Evolutionary conservation across 768 basidiomycete species (phyloP).

Genomic region (Kwoniella heveanensis): DNA sequence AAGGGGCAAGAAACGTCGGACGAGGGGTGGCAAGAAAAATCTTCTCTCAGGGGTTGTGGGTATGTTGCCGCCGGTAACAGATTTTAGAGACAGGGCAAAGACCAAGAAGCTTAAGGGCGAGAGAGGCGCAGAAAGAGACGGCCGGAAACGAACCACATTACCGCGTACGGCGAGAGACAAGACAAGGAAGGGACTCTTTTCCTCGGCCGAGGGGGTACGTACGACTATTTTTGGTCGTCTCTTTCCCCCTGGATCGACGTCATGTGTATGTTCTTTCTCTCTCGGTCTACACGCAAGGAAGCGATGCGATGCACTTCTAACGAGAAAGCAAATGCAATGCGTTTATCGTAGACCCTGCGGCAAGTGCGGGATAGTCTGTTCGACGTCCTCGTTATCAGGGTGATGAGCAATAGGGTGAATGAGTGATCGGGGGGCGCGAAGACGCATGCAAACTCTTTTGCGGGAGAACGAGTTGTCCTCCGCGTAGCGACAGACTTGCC

Average conservation of each 20-base stretch:
- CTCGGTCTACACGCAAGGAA: too few species aligned
- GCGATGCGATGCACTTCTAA: too few species aligned
- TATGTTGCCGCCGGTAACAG: neutral
- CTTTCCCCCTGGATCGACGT: neutral
- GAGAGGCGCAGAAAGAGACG: too few species aligned
- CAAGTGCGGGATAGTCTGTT: neutral
- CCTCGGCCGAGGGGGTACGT: neutral
- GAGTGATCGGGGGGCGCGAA: neutral
- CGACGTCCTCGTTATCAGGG: neutral
- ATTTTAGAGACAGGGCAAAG: neutral
- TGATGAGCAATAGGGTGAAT: neutral
- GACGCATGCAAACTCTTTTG: neutral
- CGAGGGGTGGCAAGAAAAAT: neutral
- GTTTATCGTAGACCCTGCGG: neutral
- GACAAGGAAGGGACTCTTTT: too few species aligned
- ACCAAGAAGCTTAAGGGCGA: too few species aligned
- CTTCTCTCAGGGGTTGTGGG: neutral
- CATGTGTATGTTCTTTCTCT: neutral
- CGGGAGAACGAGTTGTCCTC: neutral
- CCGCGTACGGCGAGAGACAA: neutral
- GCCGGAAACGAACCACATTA: neutral
- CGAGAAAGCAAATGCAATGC: too few species aligned
- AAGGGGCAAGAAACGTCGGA: neutral
- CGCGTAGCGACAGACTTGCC: neutral
- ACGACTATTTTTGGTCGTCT: neutral